These are phyloP conservation scores for Hypoxylon fuscum DNA, from an alignment of 495 filamentous ascomycete species.

Conservation along the genomic window DNA sequence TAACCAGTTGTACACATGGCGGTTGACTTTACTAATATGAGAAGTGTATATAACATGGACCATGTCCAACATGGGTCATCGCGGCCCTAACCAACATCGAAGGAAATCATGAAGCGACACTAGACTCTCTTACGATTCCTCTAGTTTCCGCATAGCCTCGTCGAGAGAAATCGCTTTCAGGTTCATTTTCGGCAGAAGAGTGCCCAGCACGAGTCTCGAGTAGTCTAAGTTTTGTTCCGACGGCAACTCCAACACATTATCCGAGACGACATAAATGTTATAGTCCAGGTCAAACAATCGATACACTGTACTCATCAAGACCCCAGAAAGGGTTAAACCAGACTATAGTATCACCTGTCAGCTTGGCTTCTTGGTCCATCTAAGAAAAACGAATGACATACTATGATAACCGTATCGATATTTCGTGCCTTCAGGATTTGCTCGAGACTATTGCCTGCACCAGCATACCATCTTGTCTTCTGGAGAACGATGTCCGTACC, in stretches of 20 bases:
- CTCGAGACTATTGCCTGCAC: conserved; percentile 51
- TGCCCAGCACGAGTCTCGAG: conserved; percentile 40
- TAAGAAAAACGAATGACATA: conserved; percentile 24
- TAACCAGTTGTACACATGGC: conserved; percentile 55
- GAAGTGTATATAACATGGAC: background rate
- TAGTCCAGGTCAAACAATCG: conserved; percentile 57
- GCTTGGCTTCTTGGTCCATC: background rate
- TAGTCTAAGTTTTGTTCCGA: conserved; percentile 40
- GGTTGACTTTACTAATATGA: conserved; percentile 10
- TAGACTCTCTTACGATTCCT: background rate
- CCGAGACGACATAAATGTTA: conserved; percentile 54
- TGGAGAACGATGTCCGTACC: conserved; percentile 50
- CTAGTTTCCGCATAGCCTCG: conserved; percentile 9
- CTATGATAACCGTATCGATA: conserved; percentile 56
- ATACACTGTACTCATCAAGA: conserved; percentile 55
- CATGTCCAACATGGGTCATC: background rate
- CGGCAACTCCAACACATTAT: conserved; percentile 55
- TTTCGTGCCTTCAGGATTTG: conserved; percentile 52
- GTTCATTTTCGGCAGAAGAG: conserved; percentile 48
- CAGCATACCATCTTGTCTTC: conserved; percentile 57
- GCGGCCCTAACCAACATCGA: background rate
- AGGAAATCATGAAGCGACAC: background rate
- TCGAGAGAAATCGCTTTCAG: conserved; percentile 27
- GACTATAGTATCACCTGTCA: conserved; percentile 40
- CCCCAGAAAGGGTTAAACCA: conserved; percentile 53